A percentile compares a stretch with the other conserved stretches of the same genome.
Conservation (phyloP, 2,329 filamentous ascomycete genomes). For the Cytospora piceicola region DNA sequence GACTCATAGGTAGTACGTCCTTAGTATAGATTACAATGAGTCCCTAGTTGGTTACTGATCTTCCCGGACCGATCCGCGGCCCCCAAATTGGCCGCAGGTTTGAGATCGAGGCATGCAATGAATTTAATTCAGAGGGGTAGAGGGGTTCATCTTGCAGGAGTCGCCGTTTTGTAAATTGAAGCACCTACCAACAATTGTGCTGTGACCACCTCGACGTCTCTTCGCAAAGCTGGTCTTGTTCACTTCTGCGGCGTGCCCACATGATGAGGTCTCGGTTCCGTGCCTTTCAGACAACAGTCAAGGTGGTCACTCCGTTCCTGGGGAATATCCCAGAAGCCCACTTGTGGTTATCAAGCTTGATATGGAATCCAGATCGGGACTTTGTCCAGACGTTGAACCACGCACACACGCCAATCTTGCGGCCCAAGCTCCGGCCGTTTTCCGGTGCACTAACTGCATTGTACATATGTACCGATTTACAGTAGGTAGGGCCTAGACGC, state of each 20-base stretch:
- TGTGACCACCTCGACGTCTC: no score
- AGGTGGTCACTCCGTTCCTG: not conserved
- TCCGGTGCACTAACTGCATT: no score
- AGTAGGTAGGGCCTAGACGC: no score
- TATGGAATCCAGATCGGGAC: not conserved
- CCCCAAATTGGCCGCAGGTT: not conserved
- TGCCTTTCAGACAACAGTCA: not conserved
- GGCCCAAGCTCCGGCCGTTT: not conserved
- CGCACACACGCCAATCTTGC: not conserved
- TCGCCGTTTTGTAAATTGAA: no score
- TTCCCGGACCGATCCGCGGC: not conserved
- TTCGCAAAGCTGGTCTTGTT: no score
- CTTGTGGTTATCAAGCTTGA: not conserved
- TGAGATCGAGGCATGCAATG: not conserved
- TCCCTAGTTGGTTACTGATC: not conserved
- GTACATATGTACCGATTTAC: not conserved
- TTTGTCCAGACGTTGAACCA: no score
- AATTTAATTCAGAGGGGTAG: not conserved
- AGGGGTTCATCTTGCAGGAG: not conserved
- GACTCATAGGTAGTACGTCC: not conserved
- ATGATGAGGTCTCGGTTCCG: no score
- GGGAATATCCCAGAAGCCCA: not conserved
- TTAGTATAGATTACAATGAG: not conserved
- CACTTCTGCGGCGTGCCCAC: no score
- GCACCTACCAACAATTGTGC: no score